phyloP scores from a whole-genome alignment of 495 filamentous ascomycete species.

The Aspergillus saccharolyticus region DNA sequence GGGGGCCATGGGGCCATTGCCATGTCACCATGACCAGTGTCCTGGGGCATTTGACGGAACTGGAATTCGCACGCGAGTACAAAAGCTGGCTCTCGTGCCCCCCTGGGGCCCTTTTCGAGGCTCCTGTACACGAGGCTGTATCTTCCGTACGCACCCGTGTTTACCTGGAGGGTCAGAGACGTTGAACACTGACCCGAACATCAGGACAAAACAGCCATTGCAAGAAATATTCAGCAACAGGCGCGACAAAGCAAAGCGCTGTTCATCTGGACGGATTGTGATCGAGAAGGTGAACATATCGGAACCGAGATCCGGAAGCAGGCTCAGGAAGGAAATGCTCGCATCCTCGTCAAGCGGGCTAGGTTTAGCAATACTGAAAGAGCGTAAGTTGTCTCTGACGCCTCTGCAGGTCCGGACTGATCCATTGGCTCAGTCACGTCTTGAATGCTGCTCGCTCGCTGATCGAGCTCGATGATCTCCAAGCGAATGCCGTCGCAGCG shows the following conservation, averaged over 20 bases:
- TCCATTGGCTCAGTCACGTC: constrained; percentile 53
- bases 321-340: constrained; percentile 65
- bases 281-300: constrained; percentile 96
- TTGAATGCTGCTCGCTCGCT: constrained; percentile 75
- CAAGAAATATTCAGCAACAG: constrained; percentile 75
- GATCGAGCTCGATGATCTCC: constrained; percentile 72
- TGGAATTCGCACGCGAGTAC: constrained; percentile 66
- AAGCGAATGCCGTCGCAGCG: constrained; percentile 82
- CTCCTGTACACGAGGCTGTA: constrained; percentile 62
- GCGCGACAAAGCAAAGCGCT: constrained; percentile 65
- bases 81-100: constrained; percentile 75
- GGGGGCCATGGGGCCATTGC: constrained; percentile 71
- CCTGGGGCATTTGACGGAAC: constrained; percentile 70
- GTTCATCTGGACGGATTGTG: constrained; percentile 98
- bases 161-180: neutral
- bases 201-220: constrained; percentile 75
- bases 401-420: neutral
- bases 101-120: constrained; percentile 77
- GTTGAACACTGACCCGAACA: constrained; percentile 9
- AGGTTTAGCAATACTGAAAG: constrained; percentile 93
- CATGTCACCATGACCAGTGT: constrained; percentile 90
- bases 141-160: constrained; percentile 48
- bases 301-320: constrained; percentile 85
- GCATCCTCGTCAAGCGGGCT: constrained; percentile 76
- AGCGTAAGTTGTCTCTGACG: constrained; percentile 53